These are phyloP conservation scores for Cardiosporidium cionae DNA, from an alignment of 169 alveolate species.

Conservation along the genomic window DNA sequence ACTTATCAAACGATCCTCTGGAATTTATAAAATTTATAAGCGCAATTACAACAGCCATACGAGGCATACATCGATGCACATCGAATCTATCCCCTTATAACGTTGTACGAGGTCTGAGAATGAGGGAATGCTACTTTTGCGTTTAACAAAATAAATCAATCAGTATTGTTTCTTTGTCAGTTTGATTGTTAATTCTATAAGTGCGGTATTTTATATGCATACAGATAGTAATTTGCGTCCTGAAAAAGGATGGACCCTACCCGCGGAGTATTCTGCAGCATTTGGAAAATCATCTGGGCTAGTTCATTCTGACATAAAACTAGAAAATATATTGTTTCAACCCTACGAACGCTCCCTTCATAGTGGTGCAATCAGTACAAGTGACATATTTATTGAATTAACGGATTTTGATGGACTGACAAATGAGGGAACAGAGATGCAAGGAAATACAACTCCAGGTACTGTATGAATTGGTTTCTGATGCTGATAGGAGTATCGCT, in stretches of 20 bases:
- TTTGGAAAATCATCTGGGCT: no score
- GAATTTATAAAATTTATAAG: background rate
- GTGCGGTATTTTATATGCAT: background rate
- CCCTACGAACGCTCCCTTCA: no score
- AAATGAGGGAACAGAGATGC: background rate
- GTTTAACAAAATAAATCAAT: background rate
- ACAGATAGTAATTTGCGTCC: background rate
- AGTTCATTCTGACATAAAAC: background rate
- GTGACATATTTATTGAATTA: background rate
- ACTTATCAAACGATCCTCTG: background rate
- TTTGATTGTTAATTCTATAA: background rate
- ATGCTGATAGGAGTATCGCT: background rate
- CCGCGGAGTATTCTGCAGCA: no score
- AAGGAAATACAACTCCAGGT: background rate
- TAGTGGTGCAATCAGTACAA: background rate
- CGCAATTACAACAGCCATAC: background rate
- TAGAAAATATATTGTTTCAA: background rate
- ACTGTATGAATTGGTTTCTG: background rate
- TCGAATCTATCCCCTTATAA: background rate
- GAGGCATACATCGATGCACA: background rate
- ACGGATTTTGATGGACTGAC: background rate
- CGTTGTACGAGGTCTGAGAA: background rate
- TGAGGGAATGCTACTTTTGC: background rate
- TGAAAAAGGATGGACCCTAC: background rate
- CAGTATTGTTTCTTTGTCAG: background rate